phyloP scores from a whole-genome alignment of 441 rosid species.

The Flueggea neowawraea region DNA sequence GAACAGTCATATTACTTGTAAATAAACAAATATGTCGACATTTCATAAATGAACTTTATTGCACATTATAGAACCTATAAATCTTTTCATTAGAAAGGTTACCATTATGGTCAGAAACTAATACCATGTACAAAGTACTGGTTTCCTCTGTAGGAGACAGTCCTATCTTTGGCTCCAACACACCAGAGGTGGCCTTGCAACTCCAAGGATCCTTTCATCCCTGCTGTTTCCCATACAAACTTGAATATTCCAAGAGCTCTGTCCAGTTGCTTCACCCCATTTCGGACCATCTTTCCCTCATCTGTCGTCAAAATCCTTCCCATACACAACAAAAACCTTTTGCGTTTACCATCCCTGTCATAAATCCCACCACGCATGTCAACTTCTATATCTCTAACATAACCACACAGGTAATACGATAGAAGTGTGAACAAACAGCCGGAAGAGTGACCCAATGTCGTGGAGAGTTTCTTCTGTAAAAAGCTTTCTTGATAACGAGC shows the following conservation, averaged over 20 bases:
- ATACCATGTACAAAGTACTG: slow-evolving; percentile 56
- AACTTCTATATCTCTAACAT: slow-evolving; percentile 60
- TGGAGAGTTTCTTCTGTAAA: slow-evolving; percentile 63
- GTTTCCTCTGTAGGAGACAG: slow-evolving; percentile 44
- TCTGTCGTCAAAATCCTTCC: slow-evolving; percentile 64
- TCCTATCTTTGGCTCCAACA: slow-evolving; percentile 48
- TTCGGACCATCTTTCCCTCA: slow-evolving; percentile 51
- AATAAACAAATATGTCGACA: too few relatives aligned
- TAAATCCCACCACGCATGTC: slow-evolving; percentile 64
- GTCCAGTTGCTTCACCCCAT: slow-evolving; percentile 69
- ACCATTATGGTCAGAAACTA: slow-evolving; percentile 19
- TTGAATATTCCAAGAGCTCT: slow-evolving; percentile 53
- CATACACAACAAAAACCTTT: slow-evolving; percentile 37
- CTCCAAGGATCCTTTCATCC: slow-evolving; percentile 50
- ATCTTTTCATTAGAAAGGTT: not conserved
- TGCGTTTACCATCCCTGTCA: slow-evolving; percentile 17
- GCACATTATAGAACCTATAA: too few relatives aligned
- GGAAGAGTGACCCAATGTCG: slow-evolving; percentile 65
- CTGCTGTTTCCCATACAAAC: slow-evolving; percentile 74
- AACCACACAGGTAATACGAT: slow-evolving; percentile 62
- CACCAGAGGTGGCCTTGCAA: slow-evolving; percentile 73
- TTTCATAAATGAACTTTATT: too few relatives aligned
- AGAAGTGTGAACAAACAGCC: slow-evolving; percentile 73
- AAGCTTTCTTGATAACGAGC: slow-evolving; percentile 58
- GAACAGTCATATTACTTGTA: too few relatives aligned